Evolutionary conservation across 768 basidiomycete genomes (phyloP).

Genomic region (Lentinula raphanica): DNA sequence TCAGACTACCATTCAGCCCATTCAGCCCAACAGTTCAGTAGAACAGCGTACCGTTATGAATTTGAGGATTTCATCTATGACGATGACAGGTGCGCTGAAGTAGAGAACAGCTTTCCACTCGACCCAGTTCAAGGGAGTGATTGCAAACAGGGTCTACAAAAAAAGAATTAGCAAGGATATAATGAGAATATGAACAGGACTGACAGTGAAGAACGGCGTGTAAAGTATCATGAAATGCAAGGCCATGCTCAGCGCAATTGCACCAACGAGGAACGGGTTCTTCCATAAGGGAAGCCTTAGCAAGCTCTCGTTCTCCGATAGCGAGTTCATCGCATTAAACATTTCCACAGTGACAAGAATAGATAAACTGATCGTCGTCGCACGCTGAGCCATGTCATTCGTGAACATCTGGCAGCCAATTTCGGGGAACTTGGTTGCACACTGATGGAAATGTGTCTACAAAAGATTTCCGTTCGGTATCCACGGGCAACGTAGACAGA

Average conservation of each 20-base stretch:
- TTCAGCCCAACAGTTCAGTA: no score
- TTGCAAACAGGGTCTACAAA: slow-evolving; percentile 74
- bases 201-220: slow-evolving; percentile 91
- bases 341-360: slow-evolving; percentile 95
- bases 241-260: slow-evolving; percentile 86
- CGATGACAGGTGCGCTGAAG: slow-evolving; percentile 81
- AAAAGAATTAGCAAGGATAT: not conserved
- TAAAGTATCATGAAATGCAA: slow-evolving; percentile 95
- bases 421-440: slow-evolving; percentile 73
- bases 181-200: slow-evolving; percentile 29
- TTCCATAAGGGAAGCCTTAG: slow-evolving; percentile 88
- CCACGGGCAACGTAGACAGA: not conserved
- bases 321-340: slow-evolving; percentile 98
- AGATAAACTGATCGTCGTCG: slow-evolving; percentile 94
- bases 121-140: slow-evolving; percentile 87
- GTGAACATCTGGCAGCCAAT: slow-evolving; percentile 97
- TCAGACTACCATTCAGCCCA: no score
- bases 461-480: not conserved
- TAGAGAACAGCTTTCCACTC: slow-evolving; percentile 94
- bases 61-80: slow-evolving; percentile 90
- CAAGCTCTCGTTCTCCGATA: slow-evolving; percentile 95
- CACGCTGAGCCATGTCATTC: slow-evolving; percentile 76
- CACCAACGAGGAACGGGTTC: slow-evolving; percentile 88
- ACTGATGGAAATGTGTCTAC: slow-evolving; percentile 96
- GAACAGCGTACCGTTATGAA: slow-evolving; percentile 60